Percentiles rank a stretch among this genome's conserved stretches.
These are phyloP conservation scores for Rhododendron ferrugineum DNA, from an alignment of 148 eudicot species.

Conservation along the genomic window DNA sequence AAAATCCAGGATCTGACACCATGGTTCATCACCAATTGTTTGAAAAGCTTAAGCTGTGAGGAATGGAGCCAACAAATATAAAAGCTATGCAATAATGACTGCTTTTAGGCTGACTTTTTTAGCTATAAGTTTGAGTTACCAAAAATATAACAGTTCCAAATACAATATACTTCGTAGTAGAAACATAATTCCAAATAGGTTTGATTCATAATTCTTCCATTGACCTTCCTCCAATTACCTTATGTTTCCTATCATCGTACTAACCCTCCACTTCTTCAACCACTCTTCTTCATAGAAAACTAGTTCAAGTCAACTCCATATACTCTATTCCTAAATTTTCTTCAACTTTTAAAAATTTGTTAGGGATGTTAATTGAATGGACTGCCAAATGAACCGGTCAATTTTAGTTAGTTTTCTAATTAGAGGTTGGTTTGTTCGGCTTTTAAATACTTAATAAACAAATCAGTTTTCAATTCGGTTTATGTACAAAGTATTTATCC, in stretches of 20 bases:
- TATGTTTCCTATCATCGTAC: background rate
- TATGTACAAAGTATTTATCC: background rate
- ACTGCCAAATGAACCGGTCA: background rate
- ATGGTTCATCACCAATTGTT: background rate
- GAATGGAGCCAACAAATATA: background rate
- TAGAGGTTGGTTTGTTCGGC: background rate
- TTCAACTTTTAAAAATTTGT: no score
- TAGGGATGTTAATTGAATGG: no score
- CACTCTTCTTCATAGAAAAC: background rate
- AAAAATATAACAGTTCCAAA: background rate
- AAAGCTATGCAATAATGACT: background rate
- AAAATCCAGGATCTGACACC: background rate
- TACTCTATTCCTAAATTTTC: background rate
- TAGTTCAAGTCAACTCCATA: background rate
- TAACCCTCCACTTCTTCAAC: background rate
- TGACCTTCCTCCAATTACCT: no score
- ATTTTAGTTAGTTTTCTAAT: background rate
- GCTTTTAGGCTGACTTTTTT: background rate
- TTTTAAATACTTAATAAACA: background rate
- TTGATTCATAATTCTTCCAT: background rate
- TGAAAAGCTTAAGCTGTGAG: background rate
- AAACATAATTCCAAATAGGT: no score
- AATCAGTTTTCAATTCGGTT: background rate
- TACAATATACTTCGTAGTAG: background rate
- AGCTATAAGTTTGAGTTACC: background rate